Evolutionary conservation across 129 eudicot species (phyloP).

Genomic region (Flaveria brownii): DNA sequence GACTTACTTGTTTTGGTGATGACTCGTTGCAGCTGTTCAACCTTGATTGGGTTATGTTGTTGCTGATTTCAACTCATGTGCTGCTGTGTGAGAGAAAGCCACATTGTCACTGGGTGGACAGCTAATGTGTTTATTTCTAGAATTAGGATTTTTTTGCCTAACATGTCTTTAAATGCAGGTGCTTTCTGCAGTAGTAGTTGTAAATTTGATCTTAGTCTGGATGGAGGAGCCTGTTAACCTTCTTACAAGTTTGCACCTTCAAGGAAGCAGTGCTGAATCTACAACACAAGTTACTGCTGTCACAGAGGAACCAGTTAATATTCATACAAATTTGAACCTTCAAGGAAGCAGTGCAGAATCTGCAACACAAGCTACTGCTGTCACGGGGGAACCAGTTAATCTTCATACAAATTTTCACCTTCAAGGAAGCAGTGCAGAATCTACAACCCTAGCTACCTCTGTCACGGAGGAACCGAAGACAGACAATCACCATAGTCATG

Average conservation of each 20-base stretch:
- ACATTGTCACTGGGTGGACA: slow-evolving; percentile 52
- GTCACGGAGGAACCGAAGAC: slow-evolving; percentile 29
- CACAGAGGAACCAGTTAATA: slow-evolving; percentile 30
- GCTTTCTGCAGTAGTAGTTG: slow-evolving; percentile 38
- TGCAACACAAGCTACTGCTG: slow-evolving; percentile 1
- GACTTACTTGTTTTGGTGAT: slow-evolving; percentile 49
- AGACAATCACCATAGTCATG: slow-evolving; percentile 26
- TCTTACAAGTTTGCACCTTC: slow-evolving; percentile 26
- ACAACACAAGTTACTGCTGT: slow-evolving; percentile 4
- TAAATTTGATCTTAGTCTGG: slow-evolving; percentile 29
- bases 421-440: slow-evolving; percentile 30
- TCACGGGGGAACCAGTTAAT: slow-evolving; percentile 30
- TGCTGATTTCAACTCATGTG: slow-evolving; percentile 81
- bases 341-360: slow-evolving; percentile 31
- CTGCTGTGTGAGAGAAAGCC: slow-evolving; percentile 63
- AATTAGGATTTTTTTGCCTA: slow-evolving; percentile 49
- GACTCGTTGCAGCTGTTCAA: slow-evolving; percentile 69
- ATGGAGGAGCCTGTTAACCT: slow-evolving; percentile 44
- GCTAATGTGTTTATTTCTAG: slow-evolving; percentile 37
- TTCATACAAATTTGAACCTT: slow-evolving; percentile 23
- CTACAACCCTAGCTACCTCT: slow-evolving; percentile 7
- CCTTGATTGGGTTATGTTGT: slow-evolving; percentile 62
- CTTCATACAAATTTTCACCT: slow-evolving; percentile 23
- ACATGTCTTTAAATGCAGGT: slow-evolving; percentile 69
- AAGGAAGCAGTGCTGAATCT: slow-evolving; percentile 29